phyloP scores from a whole-genome alignment of 2,329 filamentous ascomycete species.

The Ascosphaera pollenicola region DNA sequence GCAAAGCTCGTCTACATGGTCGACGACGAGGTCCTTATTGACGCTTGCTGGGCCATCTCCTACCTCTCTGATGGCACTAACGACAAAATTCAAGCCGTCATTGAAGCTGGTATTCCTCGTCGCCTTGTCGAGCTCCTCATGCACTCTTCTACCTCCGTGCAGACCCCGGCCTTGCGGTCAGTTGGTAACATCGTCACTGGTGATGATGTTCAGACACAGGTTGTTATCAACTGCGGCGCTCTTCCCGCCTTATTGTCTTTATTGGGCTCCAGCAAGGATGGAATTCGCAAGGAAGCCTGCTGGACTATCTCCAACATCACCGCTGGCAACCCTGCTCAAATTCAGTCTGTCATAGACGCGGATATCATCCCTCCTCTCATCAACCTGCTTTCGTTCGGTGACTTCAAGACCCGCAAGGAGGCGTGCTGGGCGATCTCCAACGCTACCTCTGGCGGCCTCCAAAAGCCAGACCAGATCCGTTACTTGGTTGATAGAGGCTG shows the following conservation, averaged over 20 bases:
- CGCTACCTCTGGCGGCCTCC: slow-evolving; percentile 85
- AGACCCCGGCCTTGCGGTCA: slow-evolving; percentile 88
- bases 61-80: slow-evolving; percentile 96
- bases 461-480: slow-evolving; percentile 97
- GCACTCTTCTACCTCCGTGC: slow-evolving; percentile 94
- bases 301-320: slow-evolving; percentile 99
- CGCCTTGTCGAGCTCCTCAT: slow-evolving; percentile 91
- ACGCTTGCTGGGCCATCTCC: slow-evolving; percentile 98
- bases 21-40: slow-evolving; percentile 93
- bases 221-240: slow-evolving; percentile 96
- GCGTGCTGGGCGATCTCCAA: slow-evolving; percentile 99
- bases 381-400: slow-evolving; percentile 84
- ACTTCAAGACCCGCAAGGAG: slow-evolving; percentile 98
- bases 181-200: slow-evolving; percentile 98
- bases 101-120: slow-evolving; percentile 92
- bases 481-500: slow-evolving; percentile 85
- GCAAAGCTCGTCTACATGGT: slow-evolving; percentile 96
- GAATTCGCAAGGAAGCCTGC: slow-evolving; percentile 97
- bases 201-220: slow-evolving; percentile 95
- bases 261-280: slow-evolving; percentile 91
- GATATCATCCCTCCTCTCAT: slow-evolving; percentile 94
- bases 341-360: slow-evolving; percentile 88
- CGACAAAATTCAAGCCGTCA: slow-evolving; percentile 98
- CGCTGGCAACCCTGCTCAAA: slow-evolving; percentile 91
- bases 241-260: slow-evolving; percentile 82